Evolutionary conservation across 805 yeast species (phyloP), one percentile per base, ranked within the genome.

Genomic region (Komagataella mondaviorum): DNA sequence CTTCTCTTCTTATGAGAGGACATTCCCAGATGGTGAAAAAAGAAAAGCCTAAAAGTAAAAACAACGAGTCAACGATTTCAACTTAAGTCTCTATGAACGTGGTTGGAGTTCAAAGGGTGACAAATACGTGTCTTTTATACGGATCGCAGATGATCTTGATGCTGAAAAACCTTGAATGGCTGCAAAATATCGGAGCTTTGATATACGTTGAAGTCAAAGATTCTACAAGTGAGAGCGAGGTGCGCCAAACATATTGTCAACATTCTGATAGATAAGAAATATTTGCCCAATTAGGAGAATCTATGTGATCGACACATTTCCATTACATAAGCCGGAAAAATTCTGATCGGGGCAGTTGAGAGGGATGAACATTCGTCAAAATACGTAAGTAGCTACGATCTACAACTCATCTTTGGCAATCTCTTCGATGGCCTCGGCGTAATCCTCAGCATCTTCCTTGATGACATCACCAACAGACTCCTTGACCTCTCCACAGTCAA

Each of bases 401-500:
- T 57, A 70, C 54, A 69, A 61, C 55, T 70, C 73, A 55, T 70
- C 73, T 54, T 64, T 68, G 5, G 23, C 43, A n/a, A 46, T 48
- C 14, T 51, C 51, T 23, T 49, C 49, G 8, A 47, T 18, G 43
- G 43, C 44, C 8, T 55, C 63, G 48, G 56, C 55, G 30, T 61
- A 70, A 50, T 64, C 66, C 51, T 58, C 60, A 20, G 49, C 51
- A 20, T 48, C 52, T 14, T 54, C 55, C 24, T 55, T 55, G 43
- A 57, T 60, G 18, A 51, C 55, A 18, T 50, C 55, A 18, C 56
- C 62, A 23, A 55, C 63, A 39, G 55, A 46, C 23, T 52, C 55
- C 49, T 55, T 73, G 54, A 85, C 54, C 60, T 84, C 87, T 54
- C 98, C 98, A 56, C 86, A 71, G 54, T 78, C 80, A 49, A 73